Evolutionary conservation across 2,329 filamentous ascomycete genomes (phyloP).

Genomic region (Diplodia scrobiculata): DNA sequence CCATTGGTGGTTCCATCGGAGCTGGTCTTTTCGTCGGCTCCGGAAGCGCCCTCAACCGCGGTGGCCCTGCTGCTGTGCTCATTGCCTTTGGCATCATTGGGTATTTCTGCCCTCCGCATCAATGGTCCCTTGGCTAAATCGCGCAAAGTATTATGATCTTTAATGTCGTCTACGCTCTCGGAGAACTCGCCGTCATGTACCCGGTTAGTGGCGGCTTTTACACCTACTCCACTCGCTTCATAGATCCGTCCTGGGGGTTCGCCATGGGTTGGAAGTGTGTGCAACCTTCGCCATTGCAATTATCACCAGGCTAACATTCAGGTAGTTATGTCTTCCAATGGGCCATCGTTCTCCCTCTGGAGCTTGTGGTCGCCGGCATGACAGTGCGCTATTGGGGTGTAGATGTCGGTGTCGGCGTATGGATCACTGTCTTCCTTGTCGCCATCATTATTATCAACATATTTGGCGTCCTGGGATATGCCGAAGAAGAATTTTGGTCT

Average conservation of each 20-base stretch:
- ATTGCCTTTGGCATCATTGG: conserved; percentile 64
- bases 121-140: background rate
- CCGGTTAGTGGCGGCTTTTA: conserved; percentile 92
- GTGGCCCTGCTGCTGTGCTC: conserved; percentile 44
- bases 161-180: conserved; percentile 86
- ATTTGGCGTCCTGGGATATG: conserved; percentile 85
- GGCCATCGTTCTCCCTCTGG: conserved; percentile 79
- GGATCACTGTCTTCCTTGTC: conserved; percentile 78
- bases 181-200: conserved; percentile 87
- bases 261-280: conserved; percentile 82
- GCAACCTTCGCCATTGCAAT: too few species aligned
- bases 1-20: conserved; percentile 83
- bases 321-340: conserved; percentile 75
- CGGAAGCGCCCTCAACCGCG: conserved; percentile 45
- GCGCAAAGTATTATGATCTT: conserved; percentile 69
- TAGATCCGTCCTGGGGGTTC: conserved; percentile 93
- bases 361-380: conserved; percentile 83
- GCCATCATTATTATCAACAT: conserved; percentile 80
- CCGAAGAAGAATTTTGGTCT: conserved; percentile 86
- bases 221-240: conserved; percentile 85
- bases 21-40: conserved; percentile 82
- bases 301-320: too few species aligned
- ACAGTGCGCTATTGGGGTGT: conserved; percentile 80
- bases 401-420: conserved; percentile 63
- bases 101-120: background rate